These are phyloP conservation scores for Botryosphaeria dothidea DNA, from an alignment of 2,329 filamentous ascomycete species.

Conservation along the genomic window DNA sequence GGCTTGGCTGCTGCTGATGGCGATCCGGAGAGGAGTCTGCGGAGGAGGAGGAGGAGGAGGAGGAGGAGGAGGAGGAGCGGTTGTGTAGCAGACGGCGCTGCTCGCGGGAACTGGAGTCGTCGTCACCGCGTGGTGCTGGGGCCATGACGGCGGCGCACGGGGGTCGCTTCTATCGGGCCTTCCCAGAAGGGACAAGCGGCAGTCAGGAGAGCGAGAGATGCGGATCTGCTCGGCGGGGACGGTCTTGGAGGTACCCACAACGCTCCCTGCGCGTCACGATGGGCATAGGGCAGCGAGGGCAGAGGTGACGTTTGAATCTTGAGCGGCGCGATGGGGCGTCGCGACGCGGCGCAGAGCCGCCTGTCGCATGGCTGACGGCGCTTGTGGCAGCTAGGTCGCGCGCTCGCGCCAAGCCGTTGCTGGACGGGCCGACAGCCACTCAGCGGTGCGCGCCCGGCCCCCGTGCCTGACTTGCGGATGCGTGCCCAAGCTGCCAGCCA, in stretches of 20 bases:
- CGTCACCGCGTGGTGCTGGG: not conserved
- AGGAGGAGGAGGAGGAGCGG: not conserved
- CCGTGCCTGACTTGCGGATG: not conserved
- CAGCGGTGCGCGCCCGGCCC: not conserved
- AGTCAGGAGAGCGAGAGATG: not conserved
- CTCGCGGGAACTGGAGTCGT: not conserved
- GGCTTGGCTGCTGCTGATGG: not conserved
- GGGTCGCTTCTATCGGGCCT: not conserved
- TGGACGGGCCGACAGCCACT: not conserved
- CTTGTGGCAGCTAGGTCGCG: too few relatives aligned
- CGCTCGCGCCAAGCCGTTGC: not conserved
- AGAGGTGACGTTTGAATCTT: not conserved
- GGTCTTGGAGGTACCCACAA: not conserved
- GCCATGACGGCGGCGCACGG: conserved; percentile 1
- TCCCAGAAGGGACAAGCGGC: not conserved
- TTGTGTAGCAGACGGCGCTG: not conserved
- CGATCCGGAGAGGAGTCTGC: not conserved
- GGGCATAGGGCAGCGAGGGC: not conserved
- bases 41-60: not conserved
- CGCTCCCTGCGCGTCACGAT: not conserved
- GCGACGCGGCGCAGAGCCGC: conserved; percentile 4
- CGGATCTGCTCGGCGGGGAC: conserved; percentile 1
- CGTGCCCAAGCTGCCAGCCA: not conserved
- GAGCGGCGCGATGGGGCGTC: not conserved
- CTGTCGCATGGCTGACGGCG: not conserved